These are phyloP conservation scores for Fagopyrum esculentum DNA, from an alignment of 148 eudicot species.

Conservation along the genomic window DNA sequence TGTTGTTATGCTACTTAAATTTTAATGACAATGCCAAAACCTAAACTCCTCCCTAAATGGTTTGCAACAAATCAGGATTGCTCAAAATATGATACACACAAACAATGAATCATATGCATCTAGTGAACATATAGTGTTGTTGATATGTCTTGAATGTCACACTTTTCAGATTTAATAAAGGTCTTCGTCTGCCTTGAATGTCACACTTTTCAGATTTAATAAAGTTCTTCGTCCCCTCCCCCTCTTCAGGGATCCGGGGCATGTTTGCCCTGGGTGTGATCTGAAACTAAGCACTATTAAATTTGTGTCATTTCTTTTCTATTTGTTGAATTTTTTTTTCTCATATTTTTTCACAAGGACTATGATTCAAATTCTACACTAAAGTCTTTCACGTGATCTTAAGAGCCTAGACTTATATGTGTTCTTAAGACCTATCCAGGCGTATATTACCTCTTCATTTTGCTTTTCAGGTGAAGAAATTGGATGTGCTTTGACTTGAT, in stretches of 20 bases:
- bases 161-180: no score
- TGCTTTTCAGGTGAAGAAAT: constrained; percentile 28
- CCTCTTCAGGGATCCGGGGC: no score
- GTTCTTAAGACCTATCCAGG: neutral
- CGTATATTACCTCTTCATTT: constrained; percentile 2
- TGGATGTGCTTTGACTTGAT: constrained; percentile 32
- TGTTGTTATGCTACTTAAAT: no score
- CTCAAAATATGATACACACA: neutral
- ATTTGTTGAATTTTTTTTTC: neutral
- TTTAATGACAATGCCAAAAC: neutral
- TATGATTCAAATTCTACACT: neutral
- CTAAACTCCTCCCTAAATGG: neutral
- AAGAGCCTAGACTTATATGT: neutral
- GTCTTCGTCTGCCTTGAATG: no score
- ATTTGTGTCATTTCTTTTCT: no score
- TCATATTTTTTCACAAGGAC: neutral
- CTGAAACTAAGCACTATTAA: no score
- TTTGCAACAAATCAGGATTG: neutral
- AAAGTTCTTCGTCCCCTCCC: no score
- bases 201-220: no score
- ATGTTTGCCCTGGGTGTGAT: no score
- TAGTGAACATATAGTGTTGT: no score
- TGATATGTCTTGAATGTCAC: no score
- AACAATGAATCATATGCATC: neutral
- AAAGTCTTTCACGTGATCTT: no score